Evolutionary conservation across 257 asterid genomes (phyloP), one percentile per base, ranked within the genome.

Genomic region (Nemophila menziesii): DNA sequence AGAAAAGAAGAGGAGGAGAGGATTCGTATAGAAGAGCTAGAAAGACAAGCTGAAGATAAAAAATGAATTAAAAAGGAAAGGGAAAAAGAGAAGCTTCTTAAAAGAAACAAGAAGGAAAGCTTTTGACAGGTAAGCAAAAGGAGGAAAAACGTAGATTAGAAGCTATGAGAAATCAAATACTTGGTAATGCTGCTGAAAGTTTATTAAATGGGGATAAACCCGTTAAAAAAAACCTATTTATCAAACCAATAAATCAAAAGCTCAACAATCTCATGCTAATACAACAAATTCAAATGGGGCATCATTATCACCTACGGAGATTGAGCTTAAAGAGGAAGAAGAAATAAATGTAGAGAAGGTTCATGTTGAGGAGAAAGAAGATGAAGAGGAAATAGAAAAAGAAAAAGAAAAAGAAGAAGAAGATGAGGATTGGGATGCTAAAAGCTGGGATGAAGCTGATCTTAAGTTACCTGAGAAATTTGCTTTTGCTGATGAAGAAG

Each of bases 1-100:
- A 72, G 93, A 57, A 90, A 68, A 72, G 99, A 90, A 75, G 99
- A 90, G 58, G 96, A 82, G 74, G 99, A 85, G 61, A 70, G 79
- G 44, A 68, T 3, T 29, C 66, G 64, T 26, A 78, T 41, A 63
- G 99, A 82, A 73, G 96, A 82, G 54, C 59, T 57, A 48, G 96
- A 79, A 57, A 67, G 80, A 43, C 46, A 66, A 51, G 82, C 77
- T 23, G 96, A 85, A 72, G 96, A 85, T 73, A 90, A 58, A 52
- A 90, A 77, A 52, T 77, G 92, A 45, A 53, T 72, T 58, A 90
- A 82, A 71, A 90, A 85, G 61, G 99, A 90, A 64, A 79, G 50
- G 54, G 96, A 82, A 54, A 90, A 79, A 69, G 96, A 79, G 65
- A 90, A 85, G 61, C 64, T 77, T 36, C 52, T 60, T 67, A 82